Percentiles rank a stretch among this genome's conserved stretches.
Conservation (phyloP, 2,329 filamentous ascomycete genomes). For the Amauroascus verrucosus region DNA sequence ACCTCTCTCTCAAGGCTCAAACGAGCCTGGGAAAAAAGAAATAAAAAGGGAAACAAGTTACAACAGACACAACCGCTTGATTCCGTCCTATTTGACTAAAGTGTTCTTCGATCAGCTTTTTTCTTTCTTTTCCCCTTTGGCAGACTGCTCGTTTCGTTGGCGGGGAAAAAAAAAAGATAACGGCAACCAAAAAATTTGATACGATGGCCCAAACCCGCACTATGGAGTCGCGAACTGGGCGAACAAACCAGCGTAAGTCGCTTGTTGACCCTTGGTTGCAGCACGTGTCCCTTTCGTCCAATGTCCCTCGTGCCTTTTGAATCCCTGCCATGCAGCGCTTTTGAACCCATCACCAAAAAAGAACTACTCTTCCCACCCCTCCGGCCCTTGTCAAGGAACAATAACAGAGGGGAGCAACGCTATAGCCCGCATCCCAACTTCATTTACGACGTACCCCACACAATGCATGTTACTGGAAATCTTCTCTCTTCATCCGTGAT, state of each 20-base stretch:
- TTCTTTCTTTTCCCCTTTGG: neutral
- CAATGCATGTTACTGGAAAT: neutral
- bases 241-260: conserved; percentile 42
- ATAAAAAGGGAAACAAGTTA: too few species aligned
- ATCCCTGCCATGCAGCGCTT: conserved; percentile 10
- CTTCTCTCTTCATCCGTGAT: neutral
- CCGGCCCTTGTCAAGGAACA: neutral
- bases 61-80: neutral
- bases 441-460: neutral
- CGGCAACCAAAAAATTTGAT: neutral
- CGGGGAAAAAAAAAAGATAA: neutral
- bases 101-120: neutral
- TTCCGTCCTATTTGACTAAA: neutral
- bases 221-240: conserved; percentile 40
- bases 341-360: neutral
- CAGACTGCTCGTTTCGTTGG: neutral
- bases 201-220: conserved; percentile 35
- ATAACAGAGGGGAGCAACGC: neutral
- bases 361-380: neutral
- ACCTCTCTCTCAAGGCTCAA: neutral
- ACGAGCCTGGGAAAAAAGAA: neutral
- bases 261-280: conserved; percentile 14
- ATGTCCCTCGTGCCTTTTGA: conserved; percentile 9
- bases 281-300: conserved; percentile 20
- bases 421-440: neutral